Conservation (phyloP, 2,329 filamentous ascomycete species). For the Aspergillus intermedius region DNA sequence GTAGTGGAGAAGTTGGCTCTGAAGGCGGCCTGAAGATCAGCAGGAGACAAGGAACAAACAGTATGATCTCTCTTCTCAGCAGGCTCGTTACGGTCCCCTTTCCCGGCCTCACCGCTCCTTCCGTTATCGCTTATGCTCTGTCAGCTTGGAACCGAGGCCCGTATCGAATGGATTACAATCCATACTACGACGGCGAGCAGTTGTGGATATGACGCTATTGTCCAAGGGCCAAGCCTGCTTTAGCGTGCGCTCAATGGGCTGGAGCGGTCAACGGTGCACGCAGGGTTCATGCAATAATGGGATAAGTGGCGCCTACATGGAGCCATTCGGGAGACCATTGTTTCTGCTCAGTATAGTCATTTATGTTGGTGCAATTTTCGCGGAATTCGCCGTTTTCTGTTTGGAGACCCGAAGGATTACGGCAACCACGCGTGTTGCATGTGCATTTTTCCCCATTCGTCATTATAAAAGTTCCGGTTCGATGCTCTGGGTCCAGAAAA, state of each 20-base stretch:
- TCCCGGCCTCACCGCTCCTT: constrained; percentile 15
- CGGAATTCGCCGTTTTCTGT: not conserved
- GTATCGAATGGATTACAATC: not conserved
- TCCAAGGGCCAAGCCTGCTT: not conserved
- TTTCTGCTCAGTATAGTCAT: not conserved
- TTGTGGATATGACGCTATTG: not conserved
- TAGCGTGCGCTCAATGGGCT: not conserved
- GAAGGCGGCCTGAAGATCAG: not conserved
- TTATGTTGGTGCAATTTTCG: not conserved
- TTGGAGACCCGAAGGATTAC: not conserved
- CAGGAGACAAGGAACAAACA: not conserved
- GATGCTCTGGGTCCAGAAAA: not conserved
- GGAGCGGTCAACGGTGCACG: not conserved
- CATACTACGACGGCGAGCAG: not conserved
- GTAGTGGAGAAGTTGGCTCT: not conserved
- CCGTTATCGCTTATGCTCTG: not conserved
- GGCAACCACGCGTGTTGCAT: not conserved
- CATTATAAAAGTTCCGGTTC: not conserved
- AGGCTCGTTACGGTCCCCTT: not conserved
- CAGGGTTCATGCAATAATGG: not conserved
- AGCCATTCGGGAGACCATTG: too few relatives aligned
- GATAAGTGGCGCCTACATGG: not conserved
- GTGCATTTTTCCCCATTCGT: not conserved
- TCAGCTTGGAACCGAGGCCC: constrained; percentile 4
- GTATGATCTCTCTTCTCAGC: constrained; percentile 1